Evolutionary conservation across 257 asterid genomes (phyloP), one percentile per base, ranked within the genome.

Genomic region (Penstemon eatonii): DNA sequence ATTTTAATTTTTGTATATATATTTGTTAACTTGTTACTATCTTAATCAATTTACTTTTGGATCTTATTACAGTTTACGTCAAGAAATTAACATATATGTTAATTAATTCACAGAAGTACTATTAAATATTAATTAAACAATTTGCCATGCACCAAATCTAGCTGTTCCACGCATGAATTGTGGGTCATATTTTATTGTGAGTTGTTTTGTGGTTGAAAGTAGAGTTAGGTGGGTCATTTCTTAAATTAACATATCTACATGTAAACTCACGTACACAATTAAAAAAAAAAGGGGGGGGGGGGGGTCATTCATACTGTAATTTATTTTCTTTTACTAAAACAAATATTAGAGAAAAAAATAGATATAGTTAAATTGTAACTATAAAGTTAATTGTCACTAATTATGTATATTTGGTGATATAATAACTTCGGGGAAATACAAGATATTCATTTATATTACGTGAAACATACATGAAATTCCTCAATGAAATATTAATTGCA

Each of bases 91-190:
- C 33, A 25, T 25, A 25, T 25, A 25, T 25, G 1, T 2, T 25
- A 25, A 25, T 25, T 25, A 25, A 25, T 25, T 2, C 33, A 3
- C 11, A 18, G 60, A 36, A 15, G 6, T 13, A 19, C 18, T 5
- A 7, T 9, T n/a, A n/a, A n/a, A n/a, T n/a, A n/a, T n/a, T 63
- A 44, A 63, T 44, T 3, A 63, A 63, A 44, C 19, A 72, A 76
- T 77, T 63, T 66, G 77, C 69, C 79, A 64, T 75, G 83, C 81
- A 75, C 65, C 74, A 75, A 64, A 71, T 60, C 80, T 62, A 71
- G 38, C 60, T 56, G 54, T 49, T 49, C 15, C 54, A 11, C 54
- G 54, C 54, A 49, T 49, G 54, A 49, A 10, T 49, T 3, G 54
- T 49, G 54, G 54, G 54, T 8, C 54, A 5, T 49, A 49, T 3